Conservation (phyloP, 257 asterid genomes). For the Salvia hispanica region DNA sequence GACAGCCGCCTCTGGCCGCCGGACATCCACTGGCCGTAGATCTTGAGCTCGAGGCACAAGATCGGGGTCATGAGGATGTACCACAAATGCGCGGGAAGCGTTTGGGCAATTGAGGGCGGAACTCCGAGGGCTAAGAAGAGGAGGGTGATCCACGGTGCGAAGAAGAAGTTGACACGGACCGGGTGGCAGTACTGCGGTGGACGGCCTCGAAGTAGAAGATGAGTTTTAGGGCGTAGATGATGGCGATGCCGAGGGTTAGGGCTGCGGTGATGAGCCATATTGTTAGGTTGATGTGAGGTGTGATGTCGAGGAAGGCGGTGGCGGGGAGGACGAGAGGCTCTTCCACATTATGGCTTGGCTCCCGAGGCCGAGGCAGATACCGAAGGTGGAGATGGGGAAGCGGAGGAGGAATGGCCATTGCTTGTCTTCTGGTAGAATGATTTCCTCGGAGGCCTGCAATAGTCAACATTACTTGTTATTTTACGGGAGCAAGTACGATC, state of each 20-base stretch:
- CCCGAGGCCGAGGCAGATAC: constrained; percentile 86
- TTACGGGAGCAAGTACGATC: no score
- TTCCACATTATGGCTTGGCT: constrained; percentile 98
- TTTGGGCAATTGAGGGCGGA: constrained; percentile 52
- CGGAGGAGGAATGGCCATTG: constrained; percentile 93
- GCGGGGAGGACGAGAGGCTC: constrained; percentile 51
- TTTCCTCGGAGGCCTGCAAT: constrained; percentile 55
- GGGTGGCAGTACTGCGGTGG: constrained; percentile 91
- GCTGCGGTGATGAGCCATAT: constrained; percentile 68
- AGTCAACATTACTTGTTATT: no score
- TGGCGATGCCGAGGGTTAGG: constrained; percentile 43
- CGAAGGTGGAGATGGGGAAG: constrained; percentile 71
- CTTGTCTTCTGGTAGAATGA: constrained; percentile 71
- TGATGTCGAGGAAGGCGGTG: constrained; percentile 60
- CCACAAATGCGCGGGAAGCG: constrained; percentile 54
- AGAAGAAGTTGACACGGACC: constrained; percentile 85
- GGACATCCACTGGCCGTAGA: constrained; percentile 97
- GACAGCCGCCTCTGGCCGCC: constrained; percentile 89
- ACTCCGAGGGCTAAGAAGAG: constrained; percentile 67
- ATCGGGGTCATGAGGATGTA: constrained; percentile 79
- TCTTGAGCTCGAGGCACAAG: constrained; percentile 65
- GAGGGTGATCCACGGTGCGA: constrained; percentile 82
- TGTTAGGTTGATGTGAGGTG: constrained; percentile 52
- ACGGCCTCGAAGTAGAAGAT: constrained; percentile 88
- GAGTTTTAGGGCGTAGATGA: constrained; percentile 56